Conservation (phyloP, 306 rosid genomes). For the Senna siamea region DNA sequence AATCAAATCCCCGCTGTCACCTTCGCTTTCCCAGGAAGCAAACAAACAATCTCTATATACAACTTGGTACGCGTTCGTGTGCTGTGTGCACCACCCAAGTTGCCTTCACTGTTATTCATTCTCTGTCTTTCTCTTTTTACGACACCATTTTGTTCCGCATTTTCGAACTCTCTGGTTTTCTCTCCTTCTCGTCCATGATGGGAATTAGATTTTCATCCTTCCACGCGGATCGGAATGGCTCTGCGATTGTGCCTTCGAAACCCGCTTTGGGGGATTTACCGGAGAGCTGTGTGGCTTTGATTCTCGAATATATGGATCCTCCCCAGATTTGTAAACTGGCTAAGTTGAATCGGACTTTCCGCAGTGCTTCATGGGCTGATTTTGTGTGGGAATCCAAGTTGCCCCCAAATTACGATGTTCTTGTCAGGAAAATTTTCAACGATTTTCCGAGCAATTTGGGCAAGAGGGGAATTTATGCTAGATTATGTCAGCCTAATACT, state of each 20-base stretch:
- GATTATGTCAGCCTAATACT: constrained; percentile 55
- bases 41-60: constrained; percentile 28
- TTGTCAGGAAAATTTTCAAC: constrained; percentile 49
- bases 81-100: not conserved
- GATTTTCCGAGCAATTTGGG: constrained; percentile 50
- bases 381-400: constrained; percentile 92
- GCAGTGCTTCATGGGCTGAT: constrained; percentile 83
- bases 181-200: constrained; percentile 33
- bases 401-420: constrained; percentile 61
- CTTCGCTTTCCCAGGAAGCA: constrained; percentile 48
- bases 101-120: constrained; percentile 12
- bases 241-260: constrained; percentile 29
- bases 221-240: constrained; percentile 32
- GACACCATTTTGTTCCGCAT: not conserved
- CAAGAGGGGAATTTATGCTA: constrained; percentile 67
- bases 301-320: constrained; percentile 72
- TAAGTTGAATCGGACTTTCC: constrained; percentile 73
- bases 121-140: not conserved
- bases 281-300: constrained; percentile 72
- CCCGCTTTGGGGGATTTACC: constrained; percentile 77
- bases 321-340: constrained; percentile 78
- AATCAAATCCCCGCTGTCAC: constrained; percentile 52
- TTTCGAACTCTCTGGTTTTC: constrained; percentile 1
- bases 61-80: not conserved
- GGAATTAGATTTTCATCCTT: constrained; percentile 47